Percentiles rank a stretch among this genome's conserved stretches.
phyloP scores from a whole-genome alignment of 768 basidiomycete species.

The Psilocybe subaeruginosa region DNA sequence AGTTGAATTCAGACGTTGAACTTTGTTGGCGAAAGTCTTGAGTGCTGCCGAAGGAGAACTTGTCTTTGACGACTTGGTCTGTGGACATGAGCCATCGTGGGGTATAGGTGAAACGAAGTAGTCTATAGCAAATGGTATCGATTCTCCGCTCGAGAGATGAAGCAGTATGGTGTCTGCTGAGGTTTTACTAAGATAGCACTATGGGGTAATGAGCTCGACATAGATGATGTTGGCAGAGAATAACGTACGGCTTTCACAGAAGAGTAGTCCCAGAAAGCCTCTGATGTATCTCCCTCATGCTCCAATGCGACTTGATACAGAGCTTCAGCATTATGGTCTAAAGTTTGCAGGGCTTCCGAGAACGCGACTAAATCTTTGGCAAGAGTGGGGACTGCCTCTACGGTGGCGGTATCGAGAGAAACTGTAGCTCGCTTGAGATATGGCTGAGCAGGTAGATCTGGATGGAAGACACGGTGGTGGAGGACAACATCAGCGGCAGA shows the following conservation, averaged over 20 bases:
- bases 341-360: constrained; percentile 36
- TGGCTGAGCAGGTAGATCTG: constrained; percentile 36
- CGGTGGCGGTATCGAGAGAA: constrained; percentile 33
- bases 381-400: constrained; percentile 45
- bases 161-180: constrained; percentile 61
- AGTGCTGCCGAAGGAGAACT: constrained; percentile 18
- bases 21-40: constrained; percentile 28
- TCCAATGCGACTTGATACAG: constrained; percentile 78
- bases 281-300: constrained; percentile 40
- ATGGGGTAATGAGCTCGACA: constrained; percentile 7
- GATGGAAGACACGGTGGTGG: constrained; percentile 59
- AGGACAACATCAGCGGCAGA: constrained; percentile 32
- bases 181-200: constrained; percentile 71
- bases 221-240: constrained; percentile 11
- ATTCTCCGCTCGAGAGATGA: constrained; percentile 46
- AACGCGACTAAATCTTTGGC: constrained; percentile 50
- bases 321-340: constrained; percentile 40
- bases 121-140: constrained; percentile 65
- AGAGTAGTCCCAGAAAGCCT: constrained; percentile 56
- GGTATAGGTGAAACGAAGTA: constrained; percentile 73
- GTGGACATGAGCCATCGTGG: constrained; percentile 70
- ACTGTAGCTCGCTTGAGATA: constrained; percentile 51
- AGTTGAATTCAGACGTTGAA: constrained; percentile 51
- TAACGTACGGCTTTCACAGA: constrained; percentile 62
- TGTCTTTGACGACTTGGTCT: constrained; percentile 25